phyloP scores from a whole-genome alignment of 306 rosid genomes.

The Pyrus communis region DNA sequence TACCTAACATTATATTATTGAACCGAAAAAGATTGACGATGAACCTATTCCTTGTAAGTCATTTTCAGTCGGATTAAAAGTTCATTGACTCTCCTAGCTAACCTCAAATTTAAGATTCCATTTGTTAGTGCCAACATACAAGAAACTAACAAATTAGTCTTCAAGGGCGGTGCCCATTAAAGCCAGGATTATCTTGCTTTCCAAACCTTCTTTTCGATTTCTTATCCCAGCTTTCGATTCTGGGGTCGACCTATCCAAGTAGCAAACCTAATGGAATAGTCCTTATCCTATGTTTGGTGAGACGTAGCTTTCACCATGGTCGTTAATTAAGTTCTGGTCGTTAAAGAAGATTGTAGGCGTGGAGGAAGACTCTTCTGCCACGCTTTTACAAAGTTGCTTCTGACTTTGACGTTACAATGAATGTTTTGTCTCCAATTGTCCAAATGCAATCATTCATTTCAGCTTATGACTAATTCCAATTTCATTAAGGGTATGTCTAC shows the following conservation, averaged over 20 bases:
- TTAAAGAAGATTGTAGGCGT: constrained; percentile 9
- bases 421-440: not conserved
- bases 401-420: constrained; percentile 3
- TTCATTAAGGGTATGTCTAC: not conserved
- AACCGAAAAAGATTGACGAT: too few relatives aligned
- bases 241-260: not conserved
- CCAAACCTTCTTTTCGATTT: constrained; percentile 35
- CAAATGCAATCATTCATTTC: not conserved
- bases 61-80: not conserved
- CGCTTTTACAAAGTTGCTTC: not conserved
- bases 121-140: constrained; percentile 12
- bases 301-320: constrained; percentile 10
- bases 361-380: constrained; percentile 7
- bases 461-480: too few relatives aligned
- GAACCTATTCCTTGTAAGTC: too few relatives aligned
- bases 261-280: not conserved
- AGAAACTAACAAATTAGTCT: constrained; percentile 21
- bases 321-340: constrained; percentile 6
- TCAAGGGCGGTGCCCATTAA: constrained; percentile 23
- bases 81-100: constrained; percentile 2
- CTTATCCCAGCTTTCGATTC: constrained; percentile 29
- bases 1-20: too few relatives aligned
- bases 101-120: constrained; percentile 5
- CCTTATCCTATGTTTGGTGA: constrained; percentile 31
- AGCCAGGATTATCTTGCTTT: constrained; percentile 22